Evolutionary conservation across 192 early-diverging fungal species (phyloP).

Genomic region (Gryganskiella cystojenkinii): DNA sequence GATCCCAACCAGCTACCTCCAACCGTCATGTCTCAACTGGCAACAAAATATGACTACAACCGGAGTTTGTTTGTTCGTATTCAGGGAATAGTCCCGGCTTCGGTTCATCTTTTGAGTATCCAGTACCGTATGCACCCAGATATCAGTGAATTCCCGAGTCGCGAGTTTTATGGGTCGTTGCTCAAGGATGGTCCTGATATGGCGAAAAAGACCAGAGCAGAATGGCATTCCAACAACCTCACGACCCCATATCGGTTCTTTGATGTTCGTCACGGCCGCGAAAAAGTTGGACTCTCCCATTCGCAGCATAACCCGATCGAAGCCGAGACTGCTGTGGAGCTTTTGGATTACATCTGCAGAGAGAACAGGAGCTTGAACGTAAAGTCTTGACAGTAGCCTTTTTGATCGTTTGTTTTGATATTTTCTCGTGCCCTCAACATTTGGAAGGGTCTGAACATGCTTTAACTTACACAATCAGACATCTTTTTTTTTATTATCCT

Average conservation of each 20-base stretch:
- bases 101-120: slow-evolving; percentile 85
- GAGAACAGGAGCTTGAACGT: slow-evolving; percentile 65
- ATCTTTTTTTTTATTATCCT: slow-evolving; percentile 14
- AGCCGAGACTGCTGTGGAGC: slow-evolving; percentile 73
- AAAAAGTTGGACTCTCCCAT: slow-evolving; percentile 68
- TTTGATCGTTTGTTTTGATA: background rate
- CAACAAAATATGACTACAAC: slow-evolving; percentile 79
- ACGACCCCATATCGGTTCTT: slow-evolving; percentile 87
- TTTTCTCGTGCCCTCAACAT: background rate
- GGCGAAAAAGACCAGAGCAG: slow-evolving; percentile 65
- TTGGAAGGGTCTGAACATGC: no score
- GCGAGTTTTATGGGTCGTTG: slow-evolving; percentile 80
- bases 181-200: slow-evolving; percentile 83
- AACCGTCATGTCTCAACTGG: slow-evolving; percentile 83
- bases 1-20: slow-evolving; percentile 96
- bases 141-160: slow-evolving; percentile 85
- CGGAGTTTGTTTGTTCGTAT: slow-evolving; percentile 91
- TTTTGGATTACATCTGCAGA: slow-evolving; percentile 74
- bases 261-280: slow-evolving; percentile 74
- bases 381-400: slow-evolving; percentile 25
- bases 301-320: slow-evolving; percentile 88
- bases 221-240: slow-evolving; percentile 74
- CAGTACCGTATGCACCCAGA: slow-evolving; percentile 98
- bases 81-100: slow-evolving; percentile 70
- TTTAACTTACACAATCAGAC: background rate